Base-by-base conservation (phyloP, 768 basidiomycete genomes). In the Auricularia sp. region DNA sequence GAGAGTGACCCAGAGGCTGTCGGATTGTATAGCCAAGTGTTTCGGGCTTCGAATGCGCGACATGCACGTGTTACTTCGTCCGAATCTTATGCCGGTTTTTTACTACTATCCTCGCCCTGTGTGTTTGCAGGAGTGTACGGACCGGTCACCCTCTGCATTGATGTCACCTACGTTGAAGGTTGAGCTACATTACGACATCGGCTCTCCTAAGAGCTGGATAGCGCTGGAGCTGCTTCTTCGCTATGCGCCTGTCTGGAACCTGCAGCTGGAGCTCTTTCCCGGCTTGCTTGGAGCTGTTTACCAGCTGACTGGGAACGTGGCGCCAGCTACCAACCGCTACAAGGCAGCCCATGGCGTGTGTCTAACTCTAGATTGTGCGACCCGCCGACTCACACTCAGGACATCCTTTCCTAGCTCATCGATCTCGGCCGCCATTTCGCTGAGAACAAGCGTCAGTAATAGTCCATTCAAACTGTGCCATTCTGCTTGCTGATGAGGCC, bases 211-310 rank as follows among this genome's bases (percentile, higher is more conserved):
- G 21, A 64, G 54, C 51, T 64, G 47, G 21, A 29, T 64, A 13
- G 64, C 64, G 24, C 36, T 64, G 1, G 64, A 64, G 44, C 54
- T 64, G 4, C 64, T 64, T 24, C 54, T 64, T 7, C 64, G 64
- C 10, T 64, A 64, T 61, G 64, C 54, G 36, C 64, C 35, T 14
- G 24, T 39, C 33, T 64, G 64, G 64, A 64, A 64, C 35, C 29
- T 64, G 3, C 39, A 59, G 21, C 36, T 64, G 0, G 54, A 64
- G 14, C 64, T 64, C 16, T n/a, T 29, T 7, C 56, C 56, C 18
- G 58, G 36, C 18, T 37, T 61, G 21, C 58, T 64, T 18, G 64
- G 54, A 7, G 58, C 54, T n/a, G 35, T 64, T 1, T 61, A 51
- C 56, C 29, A 64, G 64, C 7, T 64, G 14, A 64, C 64, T 16